phyloP scores from a whole-genome alignment of 352 stramenopile genomes.

The Phytophthora nicotianae region DNA sequence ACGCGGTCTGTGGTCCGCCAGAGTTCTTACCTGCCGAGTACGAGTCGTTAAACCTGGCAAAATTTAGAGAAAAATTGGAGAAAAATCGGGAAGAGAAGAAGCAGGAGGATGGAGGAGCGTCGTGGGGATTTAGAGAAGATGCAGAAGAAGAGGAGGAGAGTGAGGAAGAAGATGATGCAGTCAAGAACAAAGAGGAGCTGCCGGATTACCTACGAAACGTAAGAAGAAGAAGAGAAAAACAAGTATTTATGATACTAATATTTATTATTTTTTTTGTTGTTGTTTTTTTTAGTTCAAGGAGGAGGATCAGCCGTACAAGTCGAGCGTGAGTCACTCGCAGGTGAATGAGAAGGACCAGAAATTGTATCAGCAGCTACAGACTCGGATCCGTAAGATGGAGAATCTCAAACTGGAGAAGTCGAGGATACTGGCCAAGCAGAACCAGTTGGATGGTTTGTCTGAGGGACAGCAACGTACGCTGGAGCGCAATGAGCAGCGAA shows the following conservation, averaged over 20 bases:
- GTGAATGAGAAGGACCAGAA: slow-evolving; percentile 76
- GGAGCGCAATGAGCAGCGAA: slow-evolving; percentile 66
- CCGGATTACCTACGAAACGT: slow-evolving; percentile 80
- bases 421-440: slow-evolving; percentile 61
- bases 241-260: background rate
- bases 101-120: slow-evolving; percentile 42
- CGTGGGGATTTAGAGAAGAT: slow-evolving; percentile 88
- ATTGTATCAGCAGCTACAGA: slow-evolving; percentile 81
- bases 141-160: slow-evolving; percentile 61
- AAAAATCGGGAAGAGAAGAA: slow-evolving; percentile 24
- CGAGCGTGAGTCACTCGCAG: slow-evolving; percentile 46
- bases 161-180: slow-evolving; percentile 41
- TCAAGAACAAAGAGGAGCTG: slow-evolving; percentile 38
- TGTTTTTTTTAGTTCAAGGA: slow-evolving; percentile 49
- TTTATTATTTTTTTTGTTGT: slow-evolving; percentile 6
- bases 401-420: slow-evolving; percentile 72
- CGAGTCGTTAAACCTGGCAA: slow-evolving; percentile 58
- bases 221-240: too few relatives aligned
- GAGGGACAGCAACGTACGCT: slow-evolving; percentile 21
- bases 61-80: slow-evolving; percentile 40
- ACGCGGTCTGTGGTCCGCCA: slow-evolving; percentile 71
- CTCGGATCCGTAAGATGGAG: slow-evolving; percentile 83
- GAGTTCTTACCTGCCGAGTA: slow-evolving; percentile 79
- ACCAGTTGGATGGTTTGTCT: slow-evolving; percentile 1
- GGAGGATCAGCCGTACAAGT: slow-evolving; percentile 56